Percentiles rank a stretch among this genome's conserved stretches.
Conservation (phyloP, 208 protist genomes). For the Acanthamoeba castellanii region DNA sequence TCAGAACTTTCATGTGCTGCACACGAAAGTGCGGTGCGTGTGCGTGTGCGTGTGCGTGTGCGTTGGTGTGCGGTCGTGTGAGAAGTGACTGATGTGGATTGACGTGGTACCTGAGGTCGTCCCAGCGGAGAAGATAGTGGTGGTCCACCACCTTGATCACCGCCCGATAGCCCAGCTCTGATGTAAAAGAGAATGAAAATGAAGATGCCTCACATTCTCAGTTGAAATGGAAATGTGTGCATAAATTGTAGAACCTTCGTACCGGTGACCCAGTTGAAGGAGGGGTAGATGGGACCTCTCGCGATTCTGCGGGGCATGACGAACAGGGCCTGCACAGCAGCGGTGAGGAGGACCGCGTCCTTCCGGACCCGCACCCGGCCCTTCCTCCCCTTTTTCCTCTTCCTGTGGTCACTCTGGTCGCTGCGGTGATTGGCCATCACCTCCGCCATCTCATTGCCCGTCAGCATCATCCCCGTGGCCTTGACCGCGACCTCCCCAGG, state of each 20-base stretch:
- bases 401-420: background rate
- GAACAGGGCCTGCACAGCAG: background rate
- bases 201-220: too few species aligned
- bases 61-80: too few species aligned
- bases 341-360: background rate
- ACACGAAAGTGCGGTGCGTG: too few species aligned
- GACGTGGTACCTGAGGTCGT: background rate
- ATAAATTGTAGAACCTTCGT: too few species aligned
- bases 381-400: background rate
- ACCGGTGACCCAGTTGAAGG: conserved; percentile 26
- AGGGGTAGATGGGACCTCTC: background rate
- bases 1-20: background rate
- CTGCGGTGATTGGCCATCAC: background rate
- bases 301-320: background rate
- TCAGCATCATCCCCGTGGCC: background rate
- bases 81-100: too few species aligned
- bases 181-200: background rate
- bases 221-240: too few species aligned
- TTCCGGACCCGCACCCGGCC: background rate
- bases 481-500: background rate
- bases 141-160: conserved; percentile 13
- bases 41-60: too few species aligned
- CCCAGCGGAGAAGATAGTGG: background rate
- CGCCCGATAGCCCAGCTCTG: background rate
- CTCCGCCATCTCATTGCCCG: background rate